phyloP scores from a whole-genome alignment of 306 rosid genomes.

The Astragalus membranaceus region DNA sequence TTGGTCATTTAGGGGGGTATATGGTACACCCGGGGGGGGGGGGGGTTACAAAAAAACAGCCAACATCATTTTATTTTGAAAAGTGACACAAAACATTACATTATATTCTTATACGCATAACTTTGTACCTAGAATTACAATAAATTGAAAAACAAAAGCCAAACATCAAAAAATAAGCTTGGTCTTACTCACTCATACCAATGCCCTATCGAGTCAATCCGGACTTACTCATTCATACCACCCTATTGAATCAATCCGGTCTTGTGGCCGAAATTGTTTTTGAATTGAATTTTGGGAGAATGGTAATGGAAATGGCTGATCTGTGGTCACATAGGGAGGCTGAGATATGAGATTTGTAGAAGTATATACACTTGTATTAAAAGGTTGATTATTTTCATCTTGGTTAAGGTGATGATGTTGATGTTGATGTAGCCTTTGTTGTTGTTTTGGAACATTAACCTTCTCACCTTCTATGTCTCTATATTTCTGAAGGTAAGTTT shows the following conservation, averaged over 20 bases:
- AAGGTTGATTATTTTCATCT: slow-evolving; percentile 27
- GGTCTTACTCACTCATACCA: slow-evolving; percentile 36
- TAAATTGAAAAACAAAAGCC: background rate
- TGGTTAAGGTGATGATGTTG: slow-evolving; percentile 23
- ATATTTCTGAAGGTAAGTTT: slow-evolving; percentile 55
- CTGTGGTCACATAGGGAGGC: slow-evolving; percentile 34
- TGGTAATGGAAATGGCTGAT: slow-evolving; percentile 48
- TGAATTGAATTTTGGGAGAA: slow-evolving; percentile 52
- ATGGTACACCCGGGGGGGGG: too few relatives aligned
- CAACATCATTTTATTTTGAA: slow-evolving; percentile 1
- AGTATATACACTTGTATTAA: slow-evolving; percentile 37
- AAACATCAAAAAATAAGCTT: background rate
- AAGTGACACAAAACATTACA: background rate
- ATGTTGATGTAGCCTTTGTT: slow-evolving; percentile 31
- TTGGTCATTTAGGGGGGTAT: too few relatives aligned
- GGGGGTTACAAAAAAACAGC: too few relatives aligned
- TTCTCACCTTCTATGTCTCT: slow-evolving; percentile 69
- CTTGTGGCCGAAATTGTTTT: slow-evolving; percentile 53
- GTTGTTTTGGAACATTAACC: slow-evolving; percentile 56
- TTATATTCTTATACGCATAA: slow-evolving; percentile 4
- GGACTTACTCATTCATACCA: slow-evolving; percentile 32
- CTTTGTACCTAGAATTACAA: slow-evolving; percentile 6
- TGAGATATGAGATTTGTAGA: slow-evolving; percentile 43
- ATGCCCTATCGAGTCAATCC: slow-evolving; percentile 12
- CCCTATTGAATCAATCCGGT: slow-evolving; percentile 43